These are phyloP conservation scores for Aureobasidium pullulans DNA, from an alignment of 2,329 filamentous ascomycete species.

Conservation along the genomic window DNA sequence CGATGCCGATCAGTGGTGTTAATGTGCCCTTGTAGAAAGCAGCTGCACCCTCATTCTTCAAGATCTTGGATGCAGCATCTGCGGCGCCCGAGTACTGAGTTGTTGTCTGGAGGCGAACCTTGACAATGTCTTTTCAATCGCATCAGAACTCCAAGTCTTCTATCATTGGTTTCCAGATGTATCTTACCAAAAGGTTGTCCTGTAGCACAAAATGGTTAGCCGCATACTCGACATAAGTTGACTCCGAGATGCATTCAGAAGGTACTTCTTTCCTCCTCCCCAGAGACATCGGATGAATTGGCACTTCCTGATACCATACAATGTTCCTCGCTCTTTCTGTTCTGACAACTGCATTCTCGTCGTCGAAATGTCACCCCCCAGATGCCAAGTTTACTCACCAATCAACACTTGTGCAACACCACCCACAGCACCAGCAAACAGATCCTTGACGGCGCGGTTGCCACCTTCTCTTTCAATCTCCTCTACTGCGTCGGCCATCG, in stretches of 20 bases:
- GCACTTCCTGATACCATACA: not conserved
- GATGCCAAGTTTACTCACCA: constrained; percentile 51
- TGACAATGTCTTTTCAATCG: constrained; percentile 70
- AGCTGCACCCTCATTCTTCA: constrained; percentile 74
- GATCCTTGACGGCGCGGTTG: constrained; percentile 60
- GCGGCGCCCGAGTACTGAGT: constrained; percentile 73
- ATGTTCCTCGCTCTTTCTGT: not conserved
- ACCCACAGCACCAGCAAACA: constrained; percentile 83
- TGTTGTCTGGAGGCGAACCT: constrained; percentile 90
- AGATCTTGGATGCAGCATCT: constrained; percentile 74
- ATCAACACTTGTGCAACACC: constrained; percentile 91
- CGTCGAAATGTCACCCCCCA: not conserved
- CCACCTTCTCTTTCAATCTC: constrained; percentile 34
- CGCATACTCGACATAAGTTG: not conserved
- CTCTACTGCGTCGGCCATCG: constrained; percentile 30
- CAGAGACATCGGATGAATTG: not conserved
- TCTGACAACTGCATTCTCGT: not conserved
- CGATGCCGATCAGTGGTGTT: constrained; percentile 89
- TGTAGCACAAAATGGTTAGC: constrained; percentile 23
- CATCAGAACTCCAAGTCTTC: not conserved
- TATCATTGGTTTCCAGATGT: not conserved
- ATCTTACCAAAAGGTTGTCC: constrained; percentile 58
- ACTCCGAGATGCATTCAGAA: too few relatives aligned
- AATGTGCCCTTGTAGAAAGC: constrained; percentile 99
- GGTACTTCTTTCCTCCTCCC: not conserved